phyloP scores from a whole-genome alignment of 1,139 yeast species.

The Pichia sp. region DNA sequence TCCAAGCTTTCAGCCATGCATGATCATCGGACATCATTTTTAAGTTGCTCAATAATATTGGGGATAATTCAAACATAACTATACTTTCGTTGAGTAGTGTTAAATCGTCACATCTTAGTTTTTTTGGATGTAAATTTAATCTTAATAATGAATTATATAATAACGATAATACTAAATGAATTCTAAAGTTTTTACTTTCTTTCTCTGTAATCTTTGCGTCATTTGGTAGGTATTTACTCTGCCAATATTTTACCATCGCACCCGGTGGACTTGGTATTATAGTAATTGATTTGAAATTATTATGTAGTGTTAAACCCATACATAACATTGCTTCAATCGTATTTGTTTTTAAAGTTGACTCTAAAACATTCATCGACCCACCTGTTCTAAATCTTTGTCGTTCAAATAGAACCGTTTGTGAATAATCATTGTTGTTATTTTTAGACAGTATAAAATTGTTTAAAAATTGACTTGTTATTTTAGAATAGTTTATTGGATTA shows the following conservation, averaged over 20 bases:
- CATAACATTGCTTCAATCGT: constrained; percentile 46
- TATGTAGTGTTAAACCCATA: constrained; percentile 14
- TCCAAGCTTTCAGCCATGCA: constrained; percentile 4
- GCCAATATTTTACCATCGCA: constrained; percentile 18
- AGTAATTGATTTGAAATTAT: neutral
- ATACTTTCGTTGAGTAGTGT: neutral
- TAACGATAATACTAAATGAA: constrained; percentile 20
- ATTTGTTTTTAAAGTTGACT: constrained; percentile 45
- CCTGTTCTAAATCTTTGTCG: constrained; percentile 48
- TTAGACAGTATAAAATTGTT: neutral
- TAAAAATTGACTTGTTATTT: constrained; percentile 19
- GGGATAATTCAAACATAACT: constrained; percentile 1
- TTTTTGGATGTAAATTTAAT: neutral
- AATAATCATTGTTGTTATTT: constrained; percentile 11
- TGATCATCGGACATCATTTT: neutral
- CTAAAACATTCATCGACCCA: constrained; percentile 41
- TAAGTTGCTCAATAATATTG: neutral
- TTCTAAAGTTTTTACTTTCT: constrained; percentile 22
- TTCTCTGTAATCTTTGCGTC: neutral
- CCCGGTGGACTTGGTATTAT: constrained; percentile 10
- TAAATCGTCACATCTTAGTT: neutral
- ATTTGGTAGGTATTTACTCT: neutral
- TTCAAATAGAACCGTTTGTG: constrained; percentile 45
- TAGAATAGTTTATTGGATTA: constrained; percentile 24
- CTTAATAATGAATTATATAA: neutral